Evolutionary conservation across 495 filamentous ascomycete species (phyloP), one percentile per base, ranked within the genome.

Genomic region (Thozetella sp.): DNA sequence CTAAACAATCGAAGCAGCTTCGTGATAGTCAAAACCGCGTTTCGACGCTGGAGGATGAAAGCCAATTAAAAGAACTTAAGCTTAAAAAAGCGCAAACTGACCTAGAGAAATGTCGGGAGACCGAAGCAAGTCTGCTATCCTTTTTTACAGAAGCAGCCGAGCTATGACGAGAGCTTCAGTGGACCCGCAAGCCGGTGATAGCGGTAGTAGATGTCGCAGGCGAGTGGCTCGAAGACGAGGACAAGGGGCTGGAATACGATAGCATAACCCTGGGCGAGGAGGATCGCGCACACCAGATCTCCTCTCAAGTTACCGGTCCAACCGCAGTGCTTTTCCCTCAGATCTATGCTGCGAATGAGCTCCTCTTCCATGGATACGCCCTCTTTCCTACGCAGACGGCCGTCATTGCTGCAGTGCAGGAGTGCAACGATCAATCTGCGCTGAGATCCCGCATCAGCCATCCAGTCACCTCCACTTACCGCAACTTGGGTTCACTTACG

Each of bases 391-490:
- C 69, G 13, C 74, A 75, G 55, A 62, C 67, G 27, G 74, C 78
- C 70, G 81, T 87, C 53, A 62, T 73, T 76, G 52, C 80, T 83
- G 34, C 83, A 15, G 30, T 37, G 30, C 30, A 37, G 30, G 30
- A 37, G 30, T 15, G 30, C 30, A 15, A 37, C 30, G 15, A 37
- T 37, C 6, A 6, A 15, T 37, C 15, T 6, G 30, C 30, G 30
- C 30, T 15, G 30, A 37, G 30, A n/a, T n/a, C n/a, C n/a, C n/a
- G n/a, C n/a, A n/a, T n/a, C n/a, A n/a, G n/a, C n/a, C n/a, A n/a
- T n/a, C n/a, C n/a, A n/a, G n/a, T n/a, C n/a, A n/a, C n/a, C n/a
- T n/a, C n/a, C n/a, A n/a, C n/a, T n/a, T n/a, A n/a, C n/a, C n/a
- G n/a, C n/a, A n/a, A n/a, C n/a, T n/a, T n/a, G n/a, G n/a, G n/a